Evolutionary conservation across 495 filamentous ascomycete genomes (phyloP).

Genomic region (Chaetomium tenue): DNA sequence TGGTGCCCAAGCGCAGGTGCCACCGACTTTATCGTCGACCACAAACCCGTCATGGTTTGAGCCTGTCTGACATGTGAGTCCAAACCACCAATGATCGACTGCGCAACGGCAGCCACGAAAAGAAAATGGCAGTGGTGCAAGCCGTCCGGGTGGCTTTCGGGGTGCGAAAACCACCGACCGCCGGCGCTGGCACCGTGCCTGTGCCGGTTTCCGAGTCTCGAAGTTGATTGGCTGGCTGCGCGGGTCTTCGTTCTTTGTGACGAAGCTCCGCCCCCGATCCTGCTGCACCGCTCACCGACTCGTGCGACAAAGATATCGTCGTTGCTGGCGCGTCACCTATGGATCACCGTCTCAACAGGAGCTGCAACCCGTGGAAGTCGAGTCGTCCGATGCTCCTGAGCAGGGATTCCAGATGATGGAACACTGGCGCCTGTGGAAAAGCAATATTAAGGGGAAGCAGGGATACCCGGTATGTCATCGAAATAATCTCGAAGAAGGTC

Average conservation of each 20-base stretch:
- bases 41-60: constrained; percentile 26
- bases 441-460: no score
- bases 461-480: no score
- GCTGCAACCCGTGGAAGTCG: no score
- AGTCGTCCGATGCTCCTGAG: no score
- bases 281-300: background rate
- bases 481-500: no score
- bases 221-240: background rate
- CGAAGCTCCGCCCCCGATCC: background rate
- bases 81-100: constrained; percentile 1
- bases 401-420: no score
- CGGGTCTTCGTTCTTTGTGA: background rate
- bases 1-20: constrained; percentile 9
- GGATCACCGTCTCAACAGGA: no score
- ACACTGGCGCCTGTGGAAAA: no score
- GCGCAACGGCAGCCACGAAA: constrained; percentile 7
- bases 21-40: constrained; percentile 29
- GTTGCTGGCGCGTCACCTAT: no score
- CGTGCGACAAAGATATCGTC: no score
- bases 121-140: background rate
- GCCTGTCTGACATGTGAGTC: constrained; percentile 12
- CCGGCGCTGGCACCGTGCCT: background rate
- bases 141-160: constrained; percentile 10
- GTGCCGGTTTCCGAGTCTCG: background rate
- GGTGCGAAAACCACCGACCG: constrained; percentile 2